phyloP scores from a whole-genome alignment of 352 stramenopile genomes.

The Lagenidium sp. region DNA sequence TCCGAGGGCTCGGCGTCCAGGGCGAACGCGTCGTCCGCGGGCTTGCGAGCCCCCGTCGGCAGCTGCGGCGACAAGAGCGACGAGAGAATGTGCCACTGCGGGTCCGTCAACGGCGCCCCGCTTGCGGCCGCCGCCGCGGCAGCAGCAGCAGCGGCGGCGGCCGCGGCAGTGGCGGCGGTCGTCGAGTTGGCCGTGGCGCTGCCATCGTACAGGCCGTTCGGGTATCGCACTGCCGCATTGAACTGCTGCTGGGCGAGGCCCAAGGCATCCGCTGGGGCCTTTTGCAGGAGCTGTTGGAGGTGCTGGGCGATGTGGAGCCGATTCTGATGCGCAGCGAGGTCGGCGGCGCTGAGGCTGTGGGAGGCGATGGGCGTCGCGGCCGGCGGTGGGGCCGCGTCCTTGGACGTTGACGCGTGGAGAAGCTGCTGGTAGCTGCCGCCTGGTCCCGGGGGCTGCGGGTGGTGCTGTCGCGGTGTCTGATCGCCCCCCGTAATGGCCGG shows the following conservation, averaged over 20 bases:
- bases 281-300: neutral
- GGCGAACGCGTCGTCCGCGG: conserved; percentile 31
- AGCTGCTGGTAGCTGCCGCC: neutral
- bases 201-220: conserved; percentile 6
- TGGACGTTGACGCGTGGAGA: neutral
- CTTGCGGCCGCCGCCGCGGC: conserved; percentile 9
- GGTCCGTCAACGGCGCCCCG: conserved; percentile 30
- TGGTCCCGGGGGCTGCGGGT: too few relatives aligned
- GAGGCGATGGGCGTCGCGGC: neutral
- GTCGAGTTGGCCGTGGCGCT: neutral
- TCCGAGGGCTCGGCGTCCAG: conserved; percentile 40
- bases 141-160: conserved; percentile 6
- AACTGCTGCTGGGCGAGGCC: conserved; percentile 12
- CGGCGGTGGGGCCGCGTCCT: neutral
- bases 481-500: too few relatives aligned
- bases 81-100: conserved; percentile 68
- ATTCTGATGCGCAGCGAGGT: neutral
- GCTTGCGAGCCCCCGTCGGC: conserved; percentile 8
- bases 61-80: conserved; percentile 74
- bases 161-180: too few relatives aligned
- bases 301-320: neutral
- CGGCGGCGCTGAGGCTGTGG: neutral
- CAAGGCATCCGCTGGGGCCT: neutral
- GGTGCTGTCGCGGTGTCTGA: neutral
- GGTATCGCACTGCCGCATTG: conserved; percentile 2